Evolutionary conservation across 768 basidiomycete genomes (phyloP), one percentile per base, ranked within the genome.

Genomic region (Hericium rajendrae): DNA sequence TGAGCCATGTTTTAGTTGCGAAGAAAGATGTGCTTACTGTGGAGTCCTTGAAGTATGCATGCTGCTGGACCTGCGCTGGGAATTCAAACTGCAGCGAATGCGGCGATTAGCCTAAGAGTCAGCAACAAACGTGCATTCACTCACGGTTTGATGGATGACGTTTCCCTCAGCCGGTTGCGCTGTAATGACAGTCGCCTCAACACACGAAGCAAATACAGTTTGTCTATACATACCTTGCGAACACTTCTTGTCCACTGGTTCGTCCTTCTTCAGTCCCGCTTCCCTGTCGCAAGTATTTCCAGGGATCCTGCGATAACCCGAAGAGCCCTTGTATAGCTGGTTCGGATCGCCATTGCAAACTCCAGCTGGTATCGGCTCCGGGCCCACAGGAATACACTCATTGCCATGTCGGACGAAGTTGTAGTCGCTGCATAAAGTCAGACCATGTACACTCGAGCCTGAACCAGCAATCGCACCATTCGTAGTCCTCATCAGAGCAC

Each of bases 251-350:
- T 76, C 65, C 0, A 87, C 72, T 37, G 70, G 75, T 12, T 79
- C 75, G 64, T 97, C 95, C 72, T 88, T 89, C 65, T 77, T 73
- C 18, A 75, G 54, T 2, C 89, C 92, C 12, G 62, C 61, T 3
- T 67, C 62, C n/a, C 76, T 76, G 39, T 76, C 77, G 67, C 97
- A 99, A 0, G 85, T 88, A 65, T 99, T 88, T 0, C 95, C 95
- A 3, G 97, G 94, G 58, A 99, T 91, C 66, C 86, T 83, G 37
- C 94, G 79, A 68, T 84, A 99, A 0, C 97, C 97, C 18, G 90
- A 92, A 0, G 94, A 97, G 0, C 97, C 97, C 67, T 78, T 65
- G 67, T 92, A 99, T 6, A 66, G 82, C 60, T 86, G 76, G 5
- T 79, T 75, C 0, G 79, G 71, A 49, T 74, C 74, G 10, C 70